Base-by-base conservation (phyloP, 495 filamentous ascomycete species). In the Aspergillus mulundensis region DNA sequence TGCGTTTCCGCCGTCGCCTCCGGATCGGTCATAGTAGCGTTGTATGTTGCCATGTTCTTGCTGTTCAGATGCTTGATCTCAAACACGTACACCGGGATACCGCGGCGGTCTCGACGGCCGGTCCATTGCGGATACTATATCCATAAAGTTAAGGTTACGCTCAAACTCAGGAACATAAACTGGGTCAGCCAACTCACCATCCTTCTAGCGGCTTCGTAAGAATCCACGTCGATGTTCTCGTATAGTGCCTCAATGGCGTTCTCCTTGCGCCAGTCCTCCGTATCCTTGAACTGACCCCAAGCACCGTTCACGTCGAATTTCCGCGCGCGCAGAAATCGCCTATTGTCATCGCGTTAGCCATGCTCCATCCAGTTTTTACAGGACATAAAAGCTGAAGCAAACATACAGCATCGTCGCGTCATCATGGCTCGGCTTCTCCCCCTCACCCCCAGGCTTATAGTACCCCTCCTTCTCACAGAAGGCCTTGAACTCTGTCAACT, bases 61-160 rank as follows among this genome's bases (percentile, higher is more conserved):
- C 79, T 80, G 70, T 91, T 85, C 58, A 96, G 77, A 60, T 91
- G 85, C 51, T 80, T 80, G 67, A 96, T 89, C 66, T 93, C 87
- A 72, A 86, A 96, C 45, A 96, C 82, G 68, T 92, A 95, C 58
- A 96, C 76, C 1, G 91, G 91, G 61, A 95, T 93, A 54, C 91
- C 91, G 61, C 89, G 87, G 64, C 84, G 87, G 71, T 95, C 91
- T 54, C 90, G 80, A 60, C 89, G 84, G 16, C 91, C 91, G 24
- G 90, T 93, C 86, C 90, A 96, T 82, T 94, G 90, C 15, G 91
- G 91, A 67, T 96, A 95, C 87, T 94, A 51, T 54, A 53, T 3
- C 15, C 19, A 18, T 0, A 32, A 45, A 45, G 24, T 34, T 16
- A 45, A 50, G 7, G 46, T 61, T 46, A 59, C 23, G 38, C 19